Evolutionary conservation across 1,284 basidiomycete species (phyloP).

Genomic region (Trichosporon sp.): DNA sequence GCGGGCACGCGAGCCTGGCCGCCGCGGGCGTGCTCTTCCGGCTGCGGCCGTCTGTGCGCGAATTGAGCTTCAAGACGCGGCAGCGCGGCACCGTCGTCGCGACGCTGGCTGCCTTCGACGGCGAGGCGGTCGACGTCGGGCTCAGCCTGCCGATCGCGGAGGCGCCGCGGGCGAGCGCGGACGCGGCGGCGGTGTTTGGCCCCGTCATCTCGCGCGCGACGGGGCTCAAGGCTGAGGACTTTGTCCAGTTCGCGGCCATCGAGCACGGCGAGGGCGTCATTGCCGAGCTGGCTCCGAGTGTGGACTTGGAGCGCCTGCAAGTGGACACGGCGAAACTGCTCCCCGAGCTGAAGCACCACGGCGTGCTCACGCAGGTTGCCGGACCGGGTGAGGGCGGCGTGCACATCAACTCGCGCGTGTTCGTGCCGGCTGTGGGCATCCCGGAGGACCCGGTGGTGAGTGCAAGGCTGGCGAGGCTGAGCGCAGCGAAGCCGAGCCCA

Average conservation of each 20-base stretch:
- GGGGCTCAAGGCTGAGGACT: background rate
- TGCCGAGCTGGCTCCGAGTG: slow-evolving; percentile 2
- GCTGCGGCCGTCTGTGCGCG: slow-evolving; percentile 20
- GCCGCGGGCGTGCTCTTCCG: slow-evolving; percentile 19
- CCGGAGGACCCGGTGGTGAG: slow-evolving; percentile 42
- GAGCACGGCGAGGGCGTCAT: slow-evolving; percentile 7
- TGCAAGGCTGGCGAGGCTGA: background rate
- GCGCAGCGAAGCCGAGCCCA: background rate
- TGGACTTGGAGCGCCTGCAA: slow-evolving; percentile 5
- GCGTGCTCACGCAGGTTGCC: slow-evolving; percentile 11
- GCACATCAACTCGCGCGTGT: slow-evolving; percentile 28
- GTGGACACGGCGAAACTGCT: slow-evolving; percentile 4
- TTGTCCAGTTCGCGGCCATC: slow-evolving; percentile 10
- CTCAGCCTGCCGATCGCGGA: background rate
- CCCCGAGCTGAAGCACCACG: slow-evolving; percentile 5
- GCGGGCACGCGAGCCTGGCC: slow-evolving; percentile 40
- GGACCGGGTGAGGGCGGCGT: background rate
- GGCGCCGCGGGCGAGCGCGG: background rate
- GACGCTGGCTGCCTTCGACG: background rate
- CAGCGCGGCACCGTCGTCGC: slow-evolving; percentile 26
- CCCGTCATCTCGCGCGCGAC: background rate
- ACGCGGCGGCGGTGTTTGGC: background rate
- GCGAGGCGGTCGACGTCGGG: background rate
- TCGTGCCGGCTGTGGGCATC: slow-evolving; percentile 27
- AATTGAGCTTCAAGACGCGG: slow-evolving; percentile 23